A percentile compares a stretch with the other conserved stretches of the same genome.
These are phyloP conservation scores for Nosema granulosis DNA, from an alignment of 371 early-diverging fungal species.

Conservation along the genomic window DNA sequence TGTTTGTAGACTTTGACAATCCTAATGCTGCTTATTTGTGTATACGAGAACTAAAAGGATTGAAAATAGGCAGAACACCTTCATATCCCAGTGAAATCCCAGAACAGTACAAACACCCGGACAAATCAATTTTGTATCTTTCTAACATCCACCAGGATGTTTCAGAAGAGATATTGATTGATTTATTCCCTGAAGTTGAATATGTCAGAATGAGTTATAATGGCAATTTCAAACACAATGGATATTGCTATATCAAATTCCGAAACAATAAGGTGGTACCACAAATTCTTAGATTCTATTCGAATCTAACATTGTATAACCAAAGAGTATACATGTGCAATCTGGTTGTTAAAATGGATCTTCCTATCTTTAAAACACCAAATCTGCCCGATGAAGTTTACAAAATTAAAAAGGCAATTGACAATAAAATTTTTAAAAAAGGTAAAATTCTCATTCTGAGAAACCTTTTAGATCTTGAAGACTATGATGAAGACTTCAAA, in stretches of 20 bases:
- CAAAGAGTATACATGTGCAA: constrained; percentile 16
- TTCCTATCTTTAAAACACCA: not conserved
- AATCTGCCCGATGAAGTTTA: not conserved
- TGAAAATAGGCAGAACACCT: constrained; percentile 30
- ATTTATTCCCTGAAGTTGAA: constrained; percentile 9
- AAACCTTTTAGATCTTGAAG: constrained; percentile 18
- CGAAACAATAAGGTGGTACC: not conserved
- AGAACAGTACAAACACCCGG: not conserved
- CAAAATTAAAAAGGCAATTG: constrained; percentile 20
- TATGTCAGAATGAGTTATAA: not conserved
- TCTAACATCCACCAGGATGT: constrained; percentile 18
- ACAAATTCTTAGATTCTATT: not conserved
- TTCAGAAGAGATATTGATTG: constrained; percentile 1
- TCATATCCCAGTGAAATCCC: constrained; percentile 27
- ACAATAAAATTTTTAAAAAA: not conserved
- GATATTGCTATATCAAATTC: constrained; percentile 32
- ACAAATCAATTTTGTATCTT: constrained; percentile 26
- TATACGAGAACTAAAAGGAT: constrained; percentile 18
- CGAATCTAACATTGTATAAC: constrained; percentile 14
- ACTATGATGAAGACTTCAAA: constrained; percentile 34
- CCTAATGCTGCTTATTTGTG: constrained; percentile 32
- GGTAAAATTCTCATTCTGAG: constrained; percentile 19
- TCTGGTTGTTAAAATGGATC: constrained; percentile 19
- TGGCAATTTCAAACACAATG: constrained; percentile 2
- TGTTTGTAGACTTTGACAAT: constrained; percentile 43